Evolutionary conservation across 208 protist species (phyloP), one percentile per base, ranked within the genome.

Genomic region (Trypanosoma caninum): DNA sequence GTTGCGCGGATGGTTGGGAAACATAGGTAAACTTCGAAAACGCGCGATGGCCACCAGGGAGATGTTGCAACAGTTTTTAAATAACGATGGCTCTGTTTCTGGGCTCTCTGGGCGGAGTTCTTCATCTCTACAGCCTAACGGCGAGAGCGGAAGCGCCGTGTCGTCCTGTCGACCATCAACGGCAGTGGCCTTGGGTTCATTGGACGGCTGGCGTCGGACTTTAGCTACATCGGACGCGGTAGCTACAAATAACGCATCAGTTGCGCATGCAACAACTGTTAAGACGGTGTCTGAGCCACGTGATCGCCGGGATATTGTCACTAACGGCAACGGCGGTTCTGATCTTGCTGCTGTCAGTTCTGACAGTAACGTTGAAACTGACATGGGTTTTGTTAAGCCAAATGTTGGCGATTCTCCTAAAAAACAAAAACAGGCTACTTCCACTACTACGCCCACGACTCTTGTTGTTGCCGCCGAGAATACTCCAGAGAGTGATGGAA

Each of bases 11-110:
- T 73, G 70, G 64, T 33, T 67, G 45, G 45, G 28, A 31, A 46
- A 48, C 22, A 61, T 82, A 44, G 31, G 50, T 18, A 42, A 38
- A 14, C 34, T 69, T 8, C 59, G 73, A 42, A 60, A 74, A 27
- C 51, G 50, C 1, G 62, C 52, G 7, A 35, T 47, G 51, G 35
- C 6, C n/a, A 53, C 77, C 16, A 33, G 3, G 13, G 67, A 78
- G 56, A 46, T 47, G 2, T 59, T 83, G 56, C 76, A 72, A 34
- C 51, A 56, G 18, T 80, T 46, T 50, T 80, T 37, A 52, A 52
- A 48, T 67, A 83, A 47, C 64, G 73, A 13, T 30, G 72, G 13
- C 52, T 76, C 54, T 54, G 70, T 37, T 45, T 51, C 20, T 60
- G 68, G 11, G 5, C 23, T 18, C 1, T 50, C 45, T 9, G 54